Evolutionary conservation across 2,329 filamentous ascomycete genomes (phyloP), one percentile per base, ranked within the genome.

Genomic region (Paecilomyces fulvus): DNA sequence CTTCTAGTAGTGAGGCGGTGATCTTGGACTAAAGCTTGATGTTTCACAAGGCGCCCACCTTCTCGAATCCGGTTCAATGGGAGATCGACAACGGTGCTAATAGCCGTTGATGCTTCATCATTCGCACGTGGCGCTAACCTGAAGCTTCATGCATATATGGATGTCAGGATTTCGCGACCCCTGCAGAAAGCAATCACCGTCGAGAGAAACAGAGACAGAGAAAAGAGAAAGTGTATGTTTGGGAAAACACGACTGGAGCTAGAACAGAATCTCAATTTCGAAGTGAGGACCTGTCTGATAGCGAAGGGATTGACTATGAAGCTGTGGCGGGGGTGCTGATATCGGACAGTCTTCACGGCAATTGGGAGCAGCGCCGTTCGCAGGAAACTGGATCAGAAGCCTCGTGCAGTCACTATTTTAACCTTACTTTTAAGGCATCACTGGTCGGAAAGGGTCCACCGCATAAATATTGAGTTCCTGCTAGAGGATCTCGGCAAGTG

Each of bases 121-220:
- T 60, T 61, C 62, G 64, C 69, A 71, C 67, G 69, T 72, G 69
- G 69, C 67, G 67, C 67, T 71, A 70, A 63, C 68, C 64, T 61
- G 66, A 67, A 70, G 70, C 66, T 64, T 66, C 66, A 70, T 71
- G 68, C 68, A 71, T 63, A 54, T 43, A 43, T 43, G n/a, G 20
- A 49, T 23, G 48, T 20, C 20, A 28, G 21, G 25, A 49, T 49
- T 21, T 49, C 20, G 23, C 10, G 25, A 49, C 12, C 21, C 48
- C 48, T 49, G 48, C 20, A 49, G 48, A 49, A 23, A 49, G 25
- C 20, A 53, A 23, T 10, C 9, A 33, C 30, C 7, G 20, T 8
- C 1, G 30, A 62, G 65, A 61, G 60, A 25, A n/a, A n/a, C n/a
- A n/a, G 8, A 17, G 14, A 23, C 10, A 33, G 14, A 28, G n/a